A percentile compares a stretch with the other conserved stretches of the same genome.
Conservation (phyloP, 2,329 filamentous ascomycete species). For the Sclerotinia nivalis region DNA sequence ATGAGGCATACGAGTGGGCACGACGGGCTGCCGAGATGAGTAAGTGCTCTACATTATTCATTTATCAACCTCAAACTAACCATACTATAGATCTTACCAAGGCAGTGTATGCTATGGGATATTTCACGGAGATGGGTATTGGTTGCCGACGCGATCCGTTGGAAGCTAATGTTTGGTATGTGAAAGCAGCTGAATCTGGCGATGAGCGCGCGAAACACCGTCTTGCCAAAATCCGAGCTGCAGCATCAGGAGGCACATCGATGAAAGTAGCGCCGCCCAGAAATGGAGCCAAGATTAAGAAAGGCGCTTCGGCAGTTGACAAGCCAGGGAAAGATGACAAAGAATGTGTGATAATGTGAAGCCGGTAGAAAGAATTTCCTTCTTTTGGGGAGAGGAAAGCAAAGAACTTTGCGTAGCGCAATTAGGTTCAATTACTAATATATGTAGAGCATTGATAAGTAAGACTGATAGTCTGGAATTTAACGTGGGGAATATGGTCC, state of each 20-base stretch:
- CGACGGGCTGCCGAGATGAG: slow-evolving; percentile 81
- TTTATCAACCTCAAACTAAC: slow-evolving; percentile 18
- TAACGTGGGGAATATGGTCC: background rate
- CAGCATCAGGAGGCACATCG: slow-evolving; percentile 55
- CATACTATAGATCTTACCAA: slow-evolving; percentile 45
- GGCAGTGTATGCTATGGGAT: slow-evolving; percentile 93
- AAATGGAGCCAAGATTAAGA: slow-evolving; percentile 38
- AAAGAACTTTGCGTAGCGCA: background rate
- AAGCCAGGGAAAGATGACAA: slow-evolving; percentile 34
- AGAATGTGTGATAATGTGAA: slow-evolving; percentile 38
- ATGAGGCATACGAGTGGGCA: slow-evolving; percentile 96
- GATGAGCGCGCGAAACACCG: slow-evolving; percentile 88
- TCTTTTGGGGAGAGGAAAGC: background rate
- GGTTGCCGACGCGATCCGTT: slow-evolving; percentile 92
- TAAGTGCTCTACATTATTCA: slow-evolving; percentile 49
- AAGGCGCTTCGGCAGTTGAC: slow-evolving; percentile 31
- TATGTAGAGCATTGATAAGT: background rate
- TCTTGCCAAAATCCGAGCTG: slow-evolving; percentile 81
- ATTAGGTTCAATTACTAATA: background rate
- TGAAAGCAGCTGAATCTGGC: slow-evolving; percentile 88
- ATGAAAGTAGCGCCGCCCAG: slow-evolving; percentile 39
- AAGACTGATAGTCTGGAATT: background rate
- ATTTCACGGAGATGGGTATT: slow-evolving; percentile 98
- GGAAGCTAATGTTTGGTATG: slow-evolving; percentile 98
- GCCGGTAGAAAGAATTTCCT: background rate